Evolutionary conservation across 257 asterid species (phyloP).

Genomic region (Craterostigma plantagineum): DNA sequence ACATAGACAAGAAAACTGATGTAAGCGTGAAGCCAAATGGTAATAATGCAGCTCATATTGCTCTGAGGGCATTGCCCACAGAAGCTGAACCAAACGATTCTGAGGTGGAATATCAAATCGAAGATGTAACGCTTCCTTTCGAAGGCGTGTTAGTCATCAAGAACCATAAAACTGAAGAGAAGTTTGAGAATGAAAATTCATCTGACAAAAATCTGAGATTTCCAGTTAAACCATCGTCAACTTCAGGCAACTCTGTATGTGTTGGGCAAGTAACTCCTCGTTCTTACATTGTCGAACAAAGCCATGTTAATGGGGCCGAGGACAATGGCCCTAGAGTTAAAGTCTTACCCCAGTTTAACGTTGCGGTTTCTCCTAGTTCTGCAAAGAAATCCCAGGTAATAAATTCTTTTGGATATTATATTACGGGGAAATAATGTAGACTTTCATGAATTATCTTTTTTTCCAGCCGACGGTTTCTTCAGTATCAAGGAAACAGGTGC

Average conservation of each 20-base stretch:
- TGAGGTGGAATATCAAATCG: no score
- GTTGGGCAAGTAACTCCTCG: no score
- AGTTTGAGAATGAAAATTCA: conserved; percentile 30
- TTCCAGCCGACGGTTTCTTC: conserved; percentile 29
- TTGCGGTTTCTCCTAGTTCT: conserved; percentile 21
- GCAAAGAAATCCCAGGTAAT: conserved; percentile 23
- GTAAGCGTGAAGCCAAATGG: no score
- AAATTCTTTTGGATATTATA: background rate
- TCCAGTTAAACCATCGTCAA: conserved; percentile 26
- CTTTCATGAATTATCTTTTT: conserved; percentile 3
- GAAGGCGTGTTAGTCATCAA: no score
- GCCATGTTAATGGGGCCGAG: conserved; percentile 20
- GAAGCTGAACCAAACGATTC: no score
- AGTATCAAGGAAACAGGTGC: conserved; percentile 21
- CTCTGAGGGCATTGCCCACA: no score
- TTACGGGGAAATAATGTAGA: background rate
- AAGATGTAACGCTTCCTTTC: no score
- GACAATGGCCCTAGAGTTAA: conserved; percentile 18
- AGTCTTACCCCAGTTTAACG: conserved; percentile 16
- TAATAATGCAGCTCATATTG: no score
- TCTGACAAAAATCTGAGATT: conserved; percentile 26
- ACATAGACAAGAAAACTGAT: no score
- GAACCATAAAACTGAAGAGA: conserved; percentile 22
- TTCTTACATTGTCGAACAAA: conserved; percentile 19
- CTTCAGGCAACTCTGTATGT: conserved; percentile 12